These are phyloP conservation scores for Blastocystis sp. DNA, from an alignment of 352 stramenopile species.

Conservation along the genomic window DNA sequence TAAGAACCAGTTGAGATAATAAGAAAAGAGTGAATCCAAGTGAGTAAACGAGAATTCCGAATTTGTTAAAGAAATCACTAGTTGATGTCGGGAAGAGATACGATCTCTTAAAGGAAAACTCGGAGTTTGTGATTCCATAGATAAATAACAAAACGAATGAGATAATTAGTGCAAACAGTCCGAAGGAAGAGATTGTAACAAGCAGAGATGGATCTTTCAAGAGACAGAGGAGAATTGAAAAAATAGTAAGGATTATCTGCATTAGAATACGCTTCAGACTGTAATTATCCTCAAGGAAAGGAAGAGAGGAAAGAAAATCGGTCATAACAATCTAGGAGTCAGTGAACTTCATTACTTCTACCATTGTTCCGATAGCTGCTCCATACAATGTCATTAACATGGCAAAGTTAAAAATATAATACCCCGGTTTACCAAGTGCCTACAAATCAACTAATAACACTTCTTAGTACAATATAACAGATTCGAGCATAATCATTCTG, in stretches of 20 bases:
- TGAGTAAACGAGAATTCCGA: conserved; percentile 54
- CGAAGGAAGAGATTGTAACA: conserved; percentile 51
- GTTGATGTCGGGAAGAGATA: not conserved
- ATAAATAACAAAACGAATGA: conserved; percentile 60
- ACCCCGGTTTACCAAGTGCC: conserved; percentile 5
- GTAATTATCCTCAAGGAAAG: not conserved
- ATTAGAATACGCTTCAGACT: not conserved
- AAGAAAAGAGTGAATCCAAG: conserved; percentile 43
- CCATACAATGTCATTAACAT: conserved; percentile 44
- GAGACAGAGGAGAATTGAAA: conserved; percentile 28
- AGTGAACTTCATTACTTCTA: not conserved
- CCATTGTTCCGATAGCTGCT: conserved; percentile 21
- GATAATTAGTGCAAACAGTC: conserved; percentile 19
- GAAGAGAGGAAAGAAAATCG: conserved; percentile 14
- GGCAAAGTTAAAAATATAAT: conserved; percentile 51
- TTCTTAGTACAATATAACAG: not conserved
- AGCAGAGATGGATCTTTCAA: conserved; percentile 42
- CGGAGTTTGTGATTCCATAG: not conserved
- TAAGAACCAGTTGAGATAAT: conserved; percentile 26
- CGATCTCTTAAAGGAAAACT: not conserved
- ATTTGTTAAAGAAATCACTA: conserved; percentile 27
- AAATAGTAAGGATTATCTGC: not conserved
- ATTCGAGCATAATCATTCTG: conserved; percentile 41
- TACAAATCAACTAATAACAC: not conserved
- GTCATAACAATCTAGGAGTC: conserved; percentile 46